Base-by-base conservation (phyloP, 2,329 filamentous ascomycete genomes). In the Fusarium sp. region DNA sequence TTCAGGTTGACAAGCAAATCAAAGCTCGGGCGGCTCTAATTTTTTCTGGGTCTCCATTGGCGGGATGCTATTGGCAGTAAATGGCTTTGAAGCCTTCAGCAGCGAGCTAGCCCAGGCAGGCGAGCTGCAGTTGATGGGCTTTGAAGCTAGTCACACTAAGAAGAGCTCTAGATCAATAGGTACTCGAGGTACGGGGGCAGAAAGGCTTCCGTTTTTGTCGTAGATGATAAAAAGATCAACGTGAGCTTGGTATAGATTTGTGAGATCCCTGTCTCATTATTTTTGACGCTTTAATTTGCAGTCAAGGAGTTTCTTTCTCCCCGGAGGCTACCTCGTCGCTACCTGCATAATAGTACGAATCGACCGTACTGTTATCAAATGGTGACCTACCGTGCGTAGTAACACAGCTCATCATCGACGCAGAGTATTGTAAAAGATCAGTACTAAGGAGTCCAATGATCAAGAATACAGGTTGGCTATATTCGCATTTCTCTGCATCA, bases 1-100 rank as follows among this genome's bases (percentile, higher is more conserved):
- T 62, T 42, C 24, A 41, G 31, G 52, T 72, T 66, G 61, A 63
- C 69, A 75, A 74, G 45, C 72, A 74, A 63, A 74, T 36, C 38
- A 69, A 56, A 56, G 61, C 42, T n/a, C 52, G 33, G 35, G 52
- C 51, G 52, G 56, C 54, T 73, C 56, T 72, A 52, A 42, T 66
- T 74, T 74, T 72, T 56, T 42, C 48, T 55, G 58, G 66, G 52
- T 51, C 68, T 67, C 51, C 60, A 66, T 63, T 61, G 57, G 63
- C 54, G 62, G 63, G 47, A 54, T 68, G 44, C 39, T 70, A 31
- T 51, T 31, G 55, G 58, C 26, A 48, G 47, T 24, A 26, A 26
- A 74, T 51, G 49, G 31, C 41, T 52, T 42, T 31, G 28, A 65
- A 52, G 42, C 44, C 36, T 18, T 33, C 20, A 74, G 54, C 54